Evolutionary conservation across 2,329 filamentous ascomycete species (phyloP), one percentile per base, ranked within the genome.

Genomic region (Hymenoscyphus linearis): DNA sequence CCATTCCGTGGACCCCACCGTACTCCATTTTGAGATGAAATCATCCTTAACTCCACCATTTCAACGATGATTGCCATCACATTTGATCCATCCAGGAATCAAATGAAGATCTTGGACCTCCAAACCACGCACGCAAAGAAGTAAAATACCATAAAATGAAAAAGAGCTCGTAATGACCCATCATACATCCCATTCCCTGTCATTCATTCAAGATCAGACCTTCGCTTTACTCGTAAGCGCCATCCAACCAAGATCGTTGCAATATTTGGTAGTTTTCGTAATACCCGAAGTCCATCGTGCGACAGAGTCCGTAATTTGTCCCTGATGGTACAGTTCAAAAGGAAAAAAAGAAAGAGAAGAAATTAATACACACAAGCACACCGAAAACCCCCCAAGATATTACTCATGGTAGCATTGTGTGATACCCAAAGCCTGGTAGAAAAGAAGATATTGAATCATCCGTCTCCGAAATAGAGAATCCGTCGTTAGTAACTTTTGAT

Each of bases 311-410:
- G 61, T 63, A 57, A 64, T 62, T 36, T 40, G 52, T 44, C 56
- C 64, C 63, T 72, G 67, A 63, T 72, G 66, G 66, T 71, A 70
- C 68, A 62, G 53, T 62, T 61, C 62, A 22, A 66, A 65, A 63
- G 61, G 25, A 63, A 57, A 25, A 66, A 64, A 61, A 63, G 27
- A 63, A 58, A 52, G 52, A 61, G 55, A 57, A 52, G 65, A 61
- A 61, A 65, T 59, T 52, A 47, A 57, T 59, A 60, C 59, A 60
- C n/a, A 52, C 50, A 52, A 36, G 52, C 47, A 57, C 54, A 63
- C 60, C 52, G 52, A 18, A 52, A 55, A 25, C 44, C 52, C 54
- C 55, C 50, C 40, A 40, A 31, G 47, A 26, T 47, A 50, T 31
- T 14, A 18, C 40, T 27, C 22, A 35, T 55, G 40, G 47, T 47